A percentile compares a stretch with the other conserved stretches of the same genome.
phyloP scores from a whole-genome alignment of 176 grass and related monocot genomes.

The Puya raimondii region DNA sequence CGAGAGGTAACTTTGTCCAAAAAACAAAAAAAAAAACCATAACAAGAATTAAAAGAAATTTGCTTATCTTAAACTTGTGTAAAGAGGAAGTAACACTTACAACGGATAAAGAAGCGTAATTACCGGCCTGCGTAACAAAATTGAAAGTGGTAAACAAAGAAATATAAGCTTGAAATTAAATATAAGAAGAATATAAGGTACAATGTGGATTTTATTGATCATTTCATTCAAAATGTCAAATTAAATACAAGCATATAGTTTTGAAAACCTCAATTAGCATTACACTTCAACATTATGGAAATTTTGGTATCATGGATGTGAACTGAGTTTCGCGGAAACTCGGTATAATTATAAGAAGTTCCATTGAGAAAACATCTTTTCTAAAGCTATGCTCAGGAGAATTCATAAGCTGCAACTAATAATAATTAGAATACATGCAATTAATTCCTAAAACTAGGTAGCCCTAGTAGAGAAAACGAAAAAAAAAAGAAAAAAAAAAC shows the following conservation, averaged over 20 bases:
- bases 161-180: neutral
- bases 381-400: no score
- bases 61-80: slow-evolving; percentile 11
- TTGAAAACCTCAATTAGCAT: no score
- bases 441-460: neutral
- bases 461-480: neutral
- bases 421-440: slow-evolving; percentile 4
- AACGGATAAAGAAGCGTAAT: neutral
- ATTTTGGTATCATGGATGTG: no score
- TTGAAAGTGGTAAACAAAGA: neutral
- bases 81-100: neutral
- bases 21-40: neutral
- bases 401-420: neutral
- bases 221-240: no score
- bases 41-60: neutral
- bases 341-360: no score
- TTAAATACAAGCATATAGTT: no score
- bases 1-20: neutral
- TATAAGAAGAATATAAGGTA: no score
- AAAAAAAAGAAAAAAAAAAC: no score
- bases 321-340: no score
- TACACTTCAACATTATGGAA: no score
- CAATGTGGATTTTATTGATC: no score
- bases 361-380: no score
- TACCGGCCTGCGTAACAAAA: neutral